Percentiles rank a stretch among this genome's conserved stretches.
Conservation (phyloP, 495 filamentous ascomycete species). For the Aspergillus sclerotioniger region DNA sequence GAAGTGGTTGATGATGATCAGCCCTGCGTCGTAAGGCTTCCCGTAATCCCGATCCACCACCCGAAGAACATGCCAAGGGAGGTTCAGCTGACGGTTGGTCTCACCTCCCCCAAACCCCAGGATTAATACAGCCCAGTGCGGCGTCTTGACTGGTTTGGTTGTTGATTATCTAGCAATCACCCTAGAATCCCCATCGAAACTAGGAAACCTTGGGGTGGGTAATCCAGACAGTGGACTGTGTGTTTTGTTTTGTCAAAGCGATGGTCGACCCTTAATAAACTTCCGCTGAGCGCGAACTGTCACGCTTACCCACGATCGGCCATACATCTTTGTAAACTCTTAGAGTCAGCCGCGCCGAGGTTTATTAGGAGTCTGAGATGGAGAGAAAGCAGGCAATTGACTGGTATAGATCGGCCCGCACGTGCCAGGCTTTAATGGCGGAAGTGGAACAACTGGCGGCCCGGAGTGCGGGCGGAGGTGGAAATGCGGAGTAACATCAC, state of each 20-base stretch:
- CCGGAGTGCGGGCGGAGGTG: neutral
- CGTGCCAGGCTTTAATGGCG: neutral
- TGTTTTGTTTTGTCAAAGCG: too few species aligned
- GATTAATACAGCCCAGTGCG: neutral
- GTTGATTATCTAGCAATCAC: neutral
- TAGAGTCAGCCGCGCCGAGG: too few species aligned
- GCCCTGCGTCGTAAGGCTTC: neutral
- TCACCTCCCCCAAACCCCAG: neutral
- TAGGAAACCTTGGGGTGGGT: neutral
- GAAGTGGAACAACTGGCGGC: slow-evolving; percentile 4
- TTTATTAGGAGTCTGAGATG: too few species aligned
- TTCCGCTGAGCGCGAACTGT: too few species aligned
- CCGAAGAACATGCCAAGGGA: neutral
- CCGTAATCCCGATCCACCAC: neutral
- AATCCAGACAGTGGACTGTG: too few species aligned
- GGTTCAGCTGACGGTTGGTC: neutral
- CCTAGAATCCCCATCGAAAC: neutral
- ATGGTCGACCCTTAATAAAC: too few species aligned
- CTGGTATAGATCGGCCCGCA: neutral
- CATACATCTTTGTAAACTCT: too few species aligned
- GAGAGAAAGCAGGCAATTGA: neutral
- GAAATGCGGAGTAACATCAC: slow-evolving; percentile 33
- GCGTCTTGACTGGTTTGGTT: neutral
- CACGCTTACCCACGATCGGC: too few species aligned
- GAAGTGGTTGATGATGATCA: neutral